Conservation (phyloP, 768 basidiomycete genomes). For the Podaxis rugospora region DNA sequence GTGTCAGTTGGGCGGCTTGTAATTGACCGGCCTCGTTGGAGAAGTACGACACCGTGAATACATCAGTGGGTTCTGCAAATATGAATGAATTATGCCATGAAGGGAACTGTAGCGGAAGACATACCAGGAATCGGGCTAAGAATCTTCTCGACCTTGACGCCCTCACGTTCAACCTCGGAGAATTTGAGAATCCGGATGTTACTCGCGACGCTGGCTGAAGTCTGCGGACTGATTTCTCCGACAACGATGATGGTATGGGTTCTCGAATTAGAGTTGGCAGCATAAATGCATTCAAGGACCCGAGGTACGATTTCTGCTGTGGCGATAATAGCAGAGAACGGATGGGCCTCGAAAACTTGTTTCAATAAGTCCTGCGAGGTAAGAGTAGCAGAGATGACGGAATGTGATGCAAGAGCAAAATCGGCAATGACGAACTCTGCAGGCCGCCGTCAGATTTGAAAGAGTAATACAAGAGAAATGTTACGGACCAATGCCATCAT, state of each 20-base stretch:
- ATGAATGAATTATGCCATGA: constrained; percentile 7
- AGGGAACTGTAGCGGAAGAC: constrained; percentile 15
- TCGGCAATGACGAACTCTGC: constrained; percentile 78
- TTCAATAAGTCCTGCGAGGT: constrained; percentile 58
- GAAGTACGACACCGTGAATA: constrained; percentile 69
- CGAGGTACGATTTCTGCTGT: constrained; percentile 61
- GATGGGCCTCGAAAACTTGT: constrained; percentile 57
- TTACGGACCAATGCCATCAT: constrained; percentile 68
- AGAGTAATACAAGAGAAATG: background rate
- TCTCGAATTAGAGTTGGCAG: constrained; percentile 40
- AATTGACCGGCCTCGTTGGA: constrained; percentile 46
- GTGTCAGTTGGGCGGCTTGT: constrained; percentile 66
- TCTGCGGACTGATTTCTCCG: constrained; percentile 50
- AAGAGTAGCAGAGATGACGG: constrained; percentile 65
- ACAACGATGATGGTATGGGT: constrained; percentile 66
- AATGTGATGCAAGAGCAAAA: constrained; percentile 69
- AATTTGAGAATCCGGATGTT: constrained; percentile 60
- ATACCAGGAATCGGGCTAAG: constrained; percentile 49
- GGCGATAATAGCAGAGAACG: constrained; percentile 72
- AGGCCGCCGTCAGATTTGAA: background rate
- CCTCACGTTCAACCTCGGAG: constrained; percentile 67
- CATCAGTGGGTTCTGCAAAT: constrained; percentile 48
- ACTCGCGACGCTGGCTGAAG: constrained; percentile 42
- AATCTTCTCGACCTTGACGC: constrained; percentile 43
- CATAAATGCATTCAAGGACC: constrained; percentile 70